phyloP scores from a whole-genome alignment of 1,284 basidiomycete genomes.

The Trichosporon asahii region DNA sequence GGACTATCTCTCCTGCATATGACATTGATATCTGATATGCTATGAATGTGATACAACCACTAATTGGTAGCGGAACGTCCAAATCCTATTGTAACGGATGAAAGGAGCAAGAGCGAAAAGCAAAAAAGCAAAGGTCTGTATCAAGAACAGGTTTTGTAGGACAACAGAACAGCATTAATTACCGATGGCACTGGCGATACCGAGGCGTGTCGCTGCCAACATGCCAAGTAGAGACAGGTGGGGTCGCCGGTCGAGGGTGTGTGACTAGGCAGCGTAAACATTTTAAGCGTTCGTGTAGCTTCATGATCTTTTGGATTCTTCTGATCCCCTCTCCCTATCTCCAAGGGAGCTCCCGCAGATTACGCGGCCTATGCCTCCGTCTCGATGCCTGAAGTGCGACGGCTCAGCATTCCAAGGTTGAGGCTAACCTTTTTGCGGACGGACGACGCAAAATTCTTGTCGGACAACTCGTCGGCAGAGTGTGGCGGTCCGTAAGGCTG shows the following conservation, averaged over 20 bases:
- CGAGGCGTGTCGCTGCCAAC: background rate
- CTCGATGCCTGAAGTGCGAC: conserved; percentile 23
- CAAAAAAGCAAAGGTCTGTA: background rate
- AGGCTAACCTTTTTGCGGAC: conserved; percentile 33
- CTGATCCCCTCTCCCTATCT: background rate
- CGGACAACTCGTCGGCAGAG: conserved; percentile 76
- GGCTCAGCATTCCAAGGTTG: conserved; percentile 38
- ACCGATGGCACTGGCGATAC: background rate
- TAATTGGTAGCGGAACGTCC: conserved; percentile 7
- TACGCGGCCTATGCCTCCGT: conserved; percentile 11
- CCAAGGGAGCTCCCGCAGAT: background rate
- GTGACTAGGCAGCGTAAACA: background rate
- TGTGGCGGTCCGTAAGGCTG: conserved; percentile 83
- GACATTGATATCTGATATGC: background rate
- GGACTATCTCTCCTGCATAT: background rate
- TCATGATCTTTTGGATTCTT: background rate
- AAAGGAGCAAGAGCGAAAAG: background rate
- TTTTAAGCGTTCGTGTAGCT: background rate
- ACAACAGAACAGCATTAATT: background rate
- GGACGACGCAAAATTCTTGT: conserved; percentile 72
- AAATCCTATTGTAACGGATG: background rate
- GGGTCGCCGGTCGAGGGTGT: background rate
- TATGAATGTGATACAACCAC: conserved; percentile 6
- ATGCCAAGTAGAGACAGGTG: background rate
- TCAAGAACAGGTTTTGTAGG: background rate